Evolutionary conservation across 768 basidiomycete genomes (phyloP), one percentile per base, ranked within the genome.

Genomic region (Royoungia palumana): DNA sequence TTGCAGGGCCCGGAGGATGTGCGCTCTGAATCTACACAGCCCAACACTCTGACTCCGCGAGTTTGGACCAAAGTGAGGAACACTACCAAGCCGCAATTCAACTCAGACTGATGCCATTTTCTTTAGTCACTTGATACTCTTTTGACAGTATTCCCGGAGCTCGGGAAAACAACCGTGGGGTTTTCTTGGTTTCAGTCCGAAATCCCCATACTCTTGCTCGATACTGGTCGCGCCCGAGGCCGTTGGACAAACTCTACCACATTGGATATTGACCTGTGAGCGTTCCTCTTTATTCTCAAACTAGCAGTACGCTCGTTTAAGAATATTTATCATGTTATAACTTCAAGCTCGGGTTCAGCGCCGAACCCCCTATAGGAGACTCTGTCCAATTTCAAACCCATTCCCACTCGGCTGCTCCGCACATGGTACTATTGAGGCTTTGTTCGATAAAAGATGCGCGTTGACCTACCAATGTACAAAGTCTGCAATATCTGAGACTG

Each of bases 21-120:
- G 7, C 27, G n/a, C 13, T 3, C 37, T 13, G n/a, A 24, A 3
- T 35, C 37, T 13, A 16, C 24, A 4, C 38, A 37, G 34, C 35
- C 56, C 0, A 41, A 46, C 34, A 27, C 45, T 32, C 35, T 11
- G 16, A 24, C 22, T 28, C 65, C 65, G 16, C 53, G 67, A 32
- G 56, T 61, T 17, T 67, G 66, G 67, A 55, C 62, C 10, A 59
- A 53, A 10, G 65, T 67, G 41, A 67, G 63, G 35, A 16, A 16
- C 32, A 16, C 14, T 16, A 14, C 28, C 10, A 13, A 2, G 28
- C 5, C 11, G 4, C 44, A 5, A 24, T 25, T 41, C 6, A 14
- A 30, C 6, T 2, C 12, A 43, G 17, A 30, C 30, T 56, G 27
- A 59, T 34, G 20, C 22, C 25, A 3, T 46, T 41, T 10, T 48